These are phyloP conservation scores for Oryza nivara DNA, from an alignment of 176 grass and related monocot genomes.

Conservation along the genomic window DNA sequence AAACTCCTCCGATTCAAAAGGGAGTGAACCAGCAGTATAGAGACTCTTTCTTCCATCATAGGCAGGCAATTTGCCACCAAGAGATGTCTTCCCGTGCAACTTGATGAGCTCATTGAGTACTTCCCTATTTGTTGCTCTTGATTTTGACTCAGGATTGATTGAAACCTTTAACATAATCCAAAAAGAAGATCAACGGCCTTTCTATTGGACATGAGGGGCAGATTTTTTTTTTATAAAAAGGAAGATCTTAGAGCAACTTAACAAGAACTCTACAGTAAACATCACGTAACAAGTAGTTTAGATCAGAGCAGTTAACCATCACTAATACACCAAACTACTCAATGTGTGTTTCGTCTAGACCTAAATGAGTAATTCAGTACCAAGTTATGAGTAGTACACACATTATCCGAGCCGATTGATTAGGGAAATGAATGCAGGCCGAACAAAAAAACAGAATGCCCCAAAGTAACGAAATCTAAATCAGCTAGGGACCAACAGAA, in stretches of 20 bases:
- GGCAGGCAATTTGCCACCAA: constrained; percentile 66
- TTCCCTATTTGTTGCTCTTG: constrained; percentile 60
- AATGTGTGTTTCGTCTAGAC: not conserved
- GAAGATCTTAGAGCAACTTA: not conserved
- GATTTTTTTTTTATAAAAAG: too few relatives aligned
- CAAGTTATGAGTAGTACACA: not conserved
- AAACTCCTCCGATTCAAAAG: constrained; percentile 75
- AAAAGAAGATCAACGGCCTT: not conserved
- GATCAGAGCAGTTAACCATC: not conserved
- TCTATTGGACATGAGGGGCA: too few relatives aligned
- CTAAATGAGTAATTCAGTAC: not conserved
- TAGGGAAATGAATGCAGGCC: not conserved
- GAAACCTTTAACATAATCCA: constrained; percentile 48
- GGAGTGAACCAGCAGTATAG: constrained; percentile 83
- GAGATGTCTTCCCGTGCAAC: constrained; percentile 51
- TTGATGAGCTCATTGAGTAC: constrained; percentile 68
- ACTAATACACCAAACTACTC: not conserved
- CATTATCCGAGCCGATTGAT: not conserved
- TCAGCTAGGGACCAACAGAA: not conserved
- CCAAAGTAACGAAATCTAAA: not conserved
- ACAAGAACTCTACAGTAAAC: not conserved
- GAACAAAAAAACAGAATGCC: not conserved
- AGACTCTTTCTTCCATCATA: constrained; percentile 91
- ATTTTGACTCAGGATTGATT: constrained; percentile 80
- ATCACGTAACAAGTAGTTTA: not conserved